These are phyloP conservation scores for Hanseniaspora sp. DNA, from an alignment of 1,139 yeast genomes.

Conservation along the genomic window DNA sequence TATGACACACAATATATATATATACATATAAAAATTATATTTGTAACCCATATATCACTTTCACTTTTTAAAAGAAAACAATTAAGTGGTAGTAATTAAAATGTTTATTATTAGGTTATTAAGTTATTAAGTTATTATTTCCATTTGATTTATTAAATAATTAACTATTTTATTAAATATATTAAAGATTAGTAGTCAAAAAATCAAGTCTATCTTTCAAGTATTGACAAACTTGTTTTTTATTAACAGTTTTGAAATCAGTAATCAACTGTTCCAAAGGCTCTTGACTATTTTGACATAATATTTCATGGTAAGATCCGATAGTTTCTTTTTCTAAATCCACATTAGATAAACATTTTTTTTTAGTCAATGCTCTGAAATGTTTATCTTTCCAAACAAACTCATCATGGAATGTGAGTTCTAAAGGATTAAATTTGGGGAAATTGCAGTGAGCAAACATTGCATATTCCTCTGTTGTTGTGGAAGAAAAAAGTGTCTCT, in stretches of 20 bases:
- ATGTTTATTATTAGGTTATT: no score
- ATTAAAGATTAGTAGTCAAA: not conserved
- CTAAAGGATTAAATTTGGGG: slow-evolving; percentile 22
- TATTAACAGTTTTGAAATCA: not conserved
- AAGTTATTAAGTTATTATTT: no score
- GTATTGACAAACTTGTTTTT: not conserved
- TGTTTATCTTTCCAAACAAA: not conserved
- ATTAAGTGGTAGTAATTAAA: no score
- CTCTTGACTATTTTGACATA: not conserved
- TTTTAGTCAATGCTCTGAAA: slow-evolving; percentile 4
- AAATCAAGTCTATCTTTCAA: not conserved
- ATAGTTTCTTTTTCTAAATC: slow-evolving; percentile 7
- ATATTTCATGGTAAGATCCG: not conserved
- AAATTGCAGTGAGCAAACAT: slow-evolving; percentile 7
- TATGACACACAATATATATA: no score
- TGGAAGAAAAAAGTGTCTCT: not conserved
- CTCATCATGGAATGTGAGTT: slow-evolving; percentile 19
- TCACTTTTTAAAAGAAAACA: no score
- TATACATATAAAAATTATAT: no score
- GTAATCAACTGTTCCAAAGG: not conserved
- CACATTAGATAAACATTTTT: not conserved
- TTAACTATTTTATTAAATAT: no score
- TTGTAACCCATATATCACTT: no score
- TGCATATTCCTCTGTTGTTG: not conserved
- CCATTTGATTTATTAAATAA: no score